These are phyloP conservation scores for Talaromyces sp. DNA, from an alignment of 2,329 filamentous ascomycete species.

Conservation along the genomic window DNA sequence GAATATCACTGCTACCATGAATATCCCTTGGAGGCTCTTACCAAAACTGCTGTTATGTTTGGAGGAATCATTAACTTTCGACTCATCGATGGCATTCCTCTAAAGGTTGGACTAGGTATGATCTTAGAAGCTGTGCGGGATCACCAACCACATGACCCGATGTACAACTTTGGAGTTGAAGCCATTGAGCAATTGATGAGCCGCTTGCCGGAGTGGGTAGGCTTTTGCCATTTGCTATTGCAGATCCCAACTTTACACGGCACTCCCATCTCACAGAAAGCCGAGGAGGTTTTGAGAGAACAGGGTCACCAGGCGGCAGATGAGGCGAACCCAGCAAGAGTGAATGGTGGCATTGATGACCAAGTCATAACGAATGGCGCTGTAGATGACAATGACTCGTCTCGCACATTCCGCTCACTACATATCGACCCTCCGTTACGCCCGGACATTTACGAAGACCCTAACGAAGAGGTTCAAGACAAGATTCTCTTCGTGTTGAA, in stretches of 20 bases:
- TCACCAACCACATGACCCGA: conserved; percentile 73
- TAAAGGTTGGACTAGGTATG: conserved; percentile 94
- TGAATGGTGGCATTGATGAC: conserved; percentile 36
- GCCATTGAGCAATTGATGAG: conserved; percentile 83
- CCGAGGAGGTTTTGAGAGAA: conserved; percentile 71
- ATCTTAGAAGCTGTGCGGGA: conserved; percentile 94
- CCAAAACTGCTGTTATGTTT: conserved; percentile 93
- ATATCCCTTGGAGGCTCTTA: conserved; percentile 92
- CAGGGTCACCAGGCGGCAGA: conserved; percentile 55
- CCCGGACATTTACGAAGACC: conserved; percentile 69
- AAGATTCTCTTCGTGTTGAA: conserved; percentile 95
- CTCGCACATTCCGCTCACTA: conserved; percentile 72
- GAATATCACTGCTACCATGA: conserved; percentile 94
- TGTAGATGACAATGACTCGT: conserved; percentile 56
- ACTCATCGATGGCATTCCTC: conserved; percentile 79
- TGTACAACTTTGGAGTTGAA: conserved; percentile 98
- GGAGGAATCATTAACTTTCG: conserved; percentile 94
- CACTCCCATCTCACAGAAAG: conserved; percentile 78
- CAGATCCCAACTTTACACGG: conserved; percentile 76
- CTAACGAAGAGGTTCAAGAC: conserved; percentile 78
- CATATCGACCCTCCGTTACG: conserved; percentile 65
- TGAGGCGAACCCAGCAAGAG: conserved; percentile 45
- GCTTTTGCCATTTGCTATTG: conserved; percentile 79
- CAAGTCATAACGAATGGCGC: conserved; percentile 64
- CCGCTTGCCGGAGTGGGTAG: conserved; percentile 88